Percentiles rank a stretch among this genome's conserved stretches.
Evolutionary conservation across 257 asterid species (phyloP).

Genomic region (Lavandula angustifolia): DNA sequence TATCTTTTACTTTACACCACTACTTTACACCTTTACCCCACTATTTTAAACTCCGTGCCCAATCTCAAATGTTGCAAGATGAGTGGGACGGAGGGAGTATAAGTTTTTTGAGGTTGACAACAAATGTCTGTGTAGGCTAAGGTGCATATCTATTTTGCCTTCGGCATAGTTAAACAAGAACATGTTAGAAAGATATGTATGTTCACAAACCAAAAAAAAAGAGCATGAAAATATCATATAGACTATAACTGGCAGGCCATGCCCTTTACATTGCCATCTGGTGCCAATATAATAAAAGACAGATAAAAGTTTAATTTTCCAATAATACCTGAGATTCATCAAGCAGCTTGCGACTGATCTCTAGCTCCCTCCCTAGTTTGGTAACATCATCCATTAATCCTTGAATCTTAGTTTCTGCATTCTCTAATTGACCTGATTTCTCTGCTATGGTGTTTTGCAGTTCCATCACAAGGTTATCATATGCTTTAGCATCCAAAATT

Average conservation of each 20-base stretch:
- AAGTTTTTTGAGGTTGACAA: too few species aligned
- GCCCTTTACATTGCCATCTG: constrained; percentile 4
- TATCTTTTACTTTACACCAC: too few species aligned
- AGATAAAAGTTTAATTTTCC: constrained; percentile 6
- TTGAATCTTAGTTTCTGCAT: constrained; percentile 60
- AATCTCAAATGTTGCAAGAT: too few species aligned
- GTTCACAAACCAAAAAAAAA: neutral
- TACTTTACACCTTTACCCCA: too few species aligned
- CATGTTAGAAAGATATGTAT: neutral
- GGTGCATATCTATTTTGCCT: too few species aligned
- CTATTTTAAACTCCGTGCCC: too few species aligned
- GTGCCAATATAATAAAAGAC: constrained; percentile 5
- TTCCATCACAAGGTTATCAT: constrained; percentile 48
- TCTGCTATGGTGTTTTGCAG: constrained; percentile 57
- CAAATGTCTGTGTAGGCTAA: constrained; percentile 5
- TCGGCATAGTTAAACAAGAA: constrained; percentile 20
- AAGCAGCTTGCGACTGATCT: constrained; percentile 71
- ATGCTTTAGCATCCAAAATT: constrained; percentile 43
- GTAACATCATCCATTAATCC: constrained; percentile 59
- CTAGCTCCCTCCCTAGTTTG: constrained; percentile 72
- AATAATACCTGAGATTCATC: constrained; percentile 93
- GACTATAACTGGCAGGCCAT: neutral
- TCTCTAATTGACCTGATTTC: constrained; percentile 60
- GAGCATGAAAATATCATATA: neutral
- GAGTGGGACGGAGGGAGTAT: too few species aligned